Base-by-base conservation (phyloP, 805 yeast genomes). In the Komagataella kurtzmanii region DNA sequence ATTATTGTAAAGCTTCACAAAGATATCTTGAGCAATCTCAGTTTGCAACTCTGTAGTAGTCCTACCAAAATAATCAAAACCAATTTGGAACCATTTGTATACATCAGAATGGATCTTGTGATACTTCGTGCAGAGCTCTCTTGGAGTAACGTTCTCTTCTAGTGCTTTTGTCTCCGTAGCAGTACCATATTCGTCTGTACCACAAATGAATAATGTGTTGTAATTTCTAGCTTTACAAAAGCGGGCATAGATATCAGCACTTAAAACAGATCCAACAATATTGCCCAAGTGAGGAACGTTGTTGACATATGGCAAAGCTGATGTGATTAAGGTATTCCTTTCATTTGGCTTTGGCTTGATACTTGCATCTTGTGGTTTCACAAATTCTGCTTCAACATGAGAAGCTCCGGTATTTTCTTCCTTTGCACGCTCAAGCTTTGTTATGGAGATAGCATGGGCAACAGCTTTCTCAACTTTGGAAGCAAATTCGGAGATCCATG, bases 111-210 rank as follows among this genome's bases (percentile, higher is more conserved):
- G 99, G 57, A 93, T 76, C 54, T 76, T 75, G 67, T 88, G 85
- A 68, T 88, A 93, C 67, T 91, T 93, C 67, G 85, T 88, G 75
- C 98, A 93, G 59, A 93, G 74, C 65, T 88, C 84, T 60, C 79
- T 73, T 49, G 99, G 99, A 3, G 95, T 77, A 54, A 87, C 85
- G 46, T 85, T 82, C 63, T 93, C 99, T 66, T 91, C 98, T 50
- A 93, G 71, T 8, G 99, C 99, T 70, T 91, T 93, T 24, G 99
- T 93, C 69, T 93, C 99, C 14, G 99, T 93, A 48, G 99, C 99
- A 53, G 99, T 93, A 65, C 99, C 99, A 65, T 93, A 93, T 71
- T 93, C 99, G 66, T 93, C 99, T 44, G 99, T 93, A 71, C 99
- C 99, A 69, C 99, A 89, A 53, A 93, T 70, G 62, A 73, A 93